Evolutionary conservation across 2,329 filamentous ascomycete genomes (phyloP).

Genomic region (Sporothrix luriei): DNA sequence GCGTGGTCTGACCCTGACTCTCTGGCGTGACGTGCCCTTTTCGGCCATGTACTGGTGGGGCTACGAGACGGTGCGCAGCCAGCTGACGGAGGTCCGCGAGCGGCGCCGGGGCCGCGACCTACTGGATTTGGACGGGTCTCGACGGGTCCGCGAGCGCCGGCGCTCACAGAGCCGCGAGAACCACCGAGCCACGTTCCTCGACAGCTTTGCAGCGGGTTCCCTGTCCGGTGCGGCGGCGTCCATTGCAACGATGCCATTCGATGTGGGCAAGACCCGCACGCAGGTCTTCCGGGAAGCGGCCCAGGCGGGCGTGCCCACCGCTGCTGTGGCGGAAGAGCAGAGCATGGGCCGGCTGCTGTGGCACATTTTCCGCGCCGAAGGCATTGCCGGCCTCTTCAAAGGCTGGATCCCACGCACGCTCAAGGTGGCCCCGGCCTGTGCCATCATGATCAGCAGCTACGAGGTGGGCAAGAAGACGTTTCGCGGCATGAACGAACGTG

Average conservation of each 20-base stretch:
- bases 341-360: conserved; percentile 81
- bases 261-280: conserved; percentile 94
- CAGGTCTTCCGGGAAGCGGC: conserved; percentile 72
- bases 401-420: conserved; percentile 90
- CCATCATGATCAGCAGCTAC: conserved; percentile 99
- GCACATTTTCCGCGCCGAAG: conserved; percentile 89
- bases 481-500: conserved; percentile 67
- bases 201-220: conserved; percentile 87
- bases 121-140: conserved; percentile 42
- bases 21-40: conserved; percentile 97
- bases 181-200: conserved; percentile 75
- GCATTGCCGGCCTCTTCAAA: conserved; percentile 76
- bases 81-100: conserved; percentile 69
- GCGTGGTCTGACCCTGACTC: conserved; percentile 84
- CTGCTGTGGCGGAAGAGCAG: conserved; percentile 67
- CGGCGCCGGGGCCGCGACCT: conserved; percentile 48
- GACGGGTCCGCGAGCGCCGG: conserved; percentile 50
- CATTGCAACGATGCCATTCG: conserved; percentile 89
- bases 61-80: conserved; percentile 80
- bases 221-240: conserved; percentile 82
- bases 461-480: conserved; percentile 93
- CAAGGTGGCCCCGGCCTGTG: conserved; percentile 94
- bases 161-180: conserved; percentile 68
- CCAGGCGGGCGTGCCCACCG: conserved; percentile 40
- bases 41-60: conserved; percentile 98